A percentile compares a stretch with the other conserved stretches of the same genome.
These are phyloP conservation scores for Acer yangbiense DNA, from an alignment of 345 rosid genomes.

Conservation along the genomic window DNA sequence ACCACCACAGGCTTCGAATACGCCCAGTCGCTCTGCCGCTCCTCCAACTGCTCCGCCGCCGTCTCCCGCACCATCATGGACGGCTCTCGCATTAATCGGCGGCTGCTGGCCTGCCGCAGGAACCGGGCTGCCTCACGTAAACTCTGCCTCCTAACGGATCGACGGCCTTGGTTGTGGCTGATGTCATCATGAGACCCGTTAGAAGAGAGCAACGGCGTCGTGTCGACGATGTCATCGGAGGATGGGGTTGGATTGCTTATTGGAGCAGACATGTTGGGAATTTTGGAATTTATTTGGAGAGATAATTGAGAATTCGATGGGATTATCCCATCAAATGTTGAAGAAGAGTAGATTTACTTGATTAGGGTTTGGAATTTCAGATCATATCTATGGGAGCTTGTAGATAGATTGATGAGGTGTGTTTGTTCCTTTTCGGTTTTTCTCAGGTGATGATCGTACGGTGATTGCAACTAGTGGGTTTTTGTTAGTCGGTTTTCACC, in stretches of 20 bases:
- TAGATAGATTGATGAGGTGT: neutral
- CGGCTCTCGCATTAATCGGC: slow-evolving; percentile 88
- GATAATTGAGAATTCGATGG: neutral
- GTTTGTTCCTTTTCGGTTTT: neutral
- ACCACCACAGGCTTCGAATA: slow-evolving; percentile 92
- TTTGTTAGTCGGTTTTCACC: neutral
- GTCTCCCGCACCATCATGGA: slow-evolving; percentile 92
- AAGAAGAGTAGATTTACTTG: neutral
- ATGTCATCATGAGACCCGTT: slow-evolving; percentile 24
- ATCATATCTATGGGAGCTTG: neutral
- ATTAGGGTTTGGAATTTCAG: neutral
- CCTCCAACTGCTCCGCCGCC: slow-evolving; percentile 97
- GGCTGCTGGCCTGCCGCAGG: slow-evolving; percentile 87
- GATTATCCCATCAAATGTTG: neutral
- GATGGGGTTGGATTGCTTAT: slow-evolving; percentile 37
- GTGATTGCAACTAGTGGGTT: neutral
- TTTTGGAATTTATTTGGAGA: neutral
- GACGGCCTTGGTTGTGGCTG: slow-evolving; percentile 27
- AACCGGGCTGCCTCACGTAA: slow-evolving; percentile 82
- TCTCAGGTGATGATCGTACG: neutral
- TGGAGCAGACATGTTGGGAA: slow-evolving; percentile 21
- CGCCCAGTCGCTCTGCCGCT: slow-evolving; percentile 98
- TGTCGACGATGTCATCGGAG: slow-evolving; percentile 62
- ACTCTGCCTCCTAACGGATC: slow-evolving; percentile 64
- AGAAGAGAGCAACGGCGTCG: slow-evolving; percentile 63